A percentile compares a stretch with the other conserved stretches of the same genome.
phyloP scores from a whole-genome alignment of 345 rosid species.

The Dipteronia sinensis region DNA sequence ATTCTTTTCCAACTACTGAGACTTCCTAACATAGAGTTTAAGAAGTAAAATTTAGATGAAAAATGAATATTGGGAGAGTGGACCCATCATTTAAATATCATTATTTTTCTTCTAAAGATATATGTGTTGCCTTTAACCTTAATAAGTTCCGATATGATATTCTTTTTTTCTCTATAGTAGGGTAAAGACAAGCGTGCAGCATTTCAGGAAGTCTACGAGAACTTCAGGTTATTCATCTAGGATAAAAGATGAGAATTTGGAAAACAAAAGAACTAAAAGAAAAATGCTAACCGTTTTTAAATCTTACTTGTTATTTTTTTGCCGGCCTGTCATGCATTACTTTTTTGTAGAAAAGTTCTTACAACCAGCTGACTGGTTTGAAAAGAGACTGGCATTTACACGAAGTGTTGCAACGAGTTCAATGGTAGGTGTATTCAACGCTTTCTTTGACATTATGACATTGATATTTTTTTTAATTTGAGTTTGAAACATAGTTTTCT shows the following conservation, averaged over 20 bases:
- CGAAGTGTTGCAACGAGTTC: conserved; percentile 96
- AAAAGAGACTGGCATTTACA: conserved; percentile 94
- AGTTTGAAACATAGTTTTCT: background rate
- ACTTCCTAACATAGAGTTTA: background rate
- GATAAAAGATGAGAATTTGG: conserved; percentile 2
- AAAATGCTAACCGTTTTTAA: background rate
- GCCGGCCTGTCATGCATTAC: conserved; percentile 97
- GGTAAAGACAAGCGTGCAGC: conserved; percentile 86
- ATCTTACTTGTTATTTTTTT: conserved; percentile 26
- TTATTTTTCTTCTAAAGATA: background rate
- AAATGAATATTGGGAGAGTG: background rate
- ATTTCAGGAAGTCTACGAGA: conserved; percentile 77
- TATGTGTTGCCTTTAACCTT: background rate
- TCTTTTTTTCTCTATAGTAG: conserved; percentile 34
- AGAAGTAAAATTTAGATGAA: background rate
- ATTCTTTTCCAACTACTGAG: background rate
- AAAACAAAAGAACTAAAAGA: background rate
- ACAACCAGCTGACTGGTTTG: conserved; percentile 98
- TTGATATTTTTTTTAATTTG: background rate
- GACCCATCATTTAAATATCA: background rate
- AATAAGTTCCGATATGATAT: background rate
- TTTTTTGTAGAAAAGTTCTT: conserved; percentile 88
- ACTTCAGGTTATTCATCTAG: conserved; percentile 67
- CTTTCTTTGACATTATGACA: conserved; percentile 11
- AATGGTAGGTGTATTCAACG: conserved; percentile 57